phyloP scores from a whole-genome alignment of 176 grass and related monocot genomes.

The Pontederia crassipes region DNA sequence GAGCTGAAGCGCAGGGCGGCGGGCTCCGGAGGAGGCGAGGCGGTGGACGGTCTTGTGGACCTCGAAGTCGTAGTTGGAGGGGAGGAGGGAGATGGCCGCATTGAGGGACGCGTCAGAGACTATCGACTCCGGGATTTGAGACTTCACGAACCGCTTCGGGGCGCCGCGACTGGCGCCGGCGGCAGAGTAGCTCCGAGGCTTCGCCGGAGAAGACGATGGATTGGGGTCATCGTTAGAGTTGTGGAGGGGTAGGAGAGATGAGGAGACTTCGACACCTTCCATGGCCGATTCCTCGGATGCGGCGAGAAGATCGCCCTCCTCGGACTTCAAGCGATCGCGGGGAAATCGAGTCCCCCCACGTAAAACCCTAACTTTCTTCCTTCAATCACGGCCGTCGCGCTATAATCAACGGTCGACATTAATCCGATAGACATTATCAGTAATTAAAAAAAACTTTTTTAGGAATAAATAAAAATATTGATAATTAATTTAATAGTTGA shows the following conservation, averaged over 20 bases:
- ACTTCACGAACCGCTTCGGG: constrained; percentile 81
- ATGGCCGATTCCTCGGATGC: constrained; percentile 11
- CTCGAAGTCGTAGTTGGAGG: constrained; percentile 71
- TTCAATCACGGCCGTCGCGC: too few relatives aligned
- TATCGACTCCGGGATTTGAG: constrained; percentile 64
- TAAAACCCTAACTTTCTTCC: not conserved
- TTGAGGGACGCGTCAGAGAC: constrained; percentile 61
- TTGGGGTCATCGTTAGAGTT: not conserved
- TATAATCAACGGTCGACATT: too few relatives aligned
- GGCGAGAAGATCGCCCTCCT: too few relatives aligned
- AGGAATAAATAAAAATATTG: too few relatives aligned
- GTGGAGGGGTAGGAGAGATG: constrained; percentile 22
- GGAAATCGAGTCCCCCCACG: not conserved
- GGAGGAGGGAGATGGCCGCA: constrained; percentile 57
- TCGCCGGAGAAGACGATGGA: constrained; percentile 4
- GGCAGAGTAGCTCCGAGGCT: constrained; percentile 6
- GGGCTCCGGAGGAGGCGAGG: constrained; percentile 39
- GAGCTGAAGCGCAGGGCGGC: constrained; percentile 66
- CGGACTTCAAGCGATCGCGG: not conserved
- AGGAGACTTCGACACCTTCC: constrained; percentile 34
- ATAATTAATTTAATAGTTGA: too few relatives aligned
- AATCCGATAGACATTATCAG: too few relatives aligned
- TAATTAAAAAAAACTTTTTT: too few relatives aligned
- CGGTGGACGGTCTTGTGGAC: constrained; percentile 85
- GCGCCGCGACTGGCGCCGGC: not conserved